Base-by-base conservation (phyloP, 257 asterid species). In the Penstemon eatonii region DNA sequence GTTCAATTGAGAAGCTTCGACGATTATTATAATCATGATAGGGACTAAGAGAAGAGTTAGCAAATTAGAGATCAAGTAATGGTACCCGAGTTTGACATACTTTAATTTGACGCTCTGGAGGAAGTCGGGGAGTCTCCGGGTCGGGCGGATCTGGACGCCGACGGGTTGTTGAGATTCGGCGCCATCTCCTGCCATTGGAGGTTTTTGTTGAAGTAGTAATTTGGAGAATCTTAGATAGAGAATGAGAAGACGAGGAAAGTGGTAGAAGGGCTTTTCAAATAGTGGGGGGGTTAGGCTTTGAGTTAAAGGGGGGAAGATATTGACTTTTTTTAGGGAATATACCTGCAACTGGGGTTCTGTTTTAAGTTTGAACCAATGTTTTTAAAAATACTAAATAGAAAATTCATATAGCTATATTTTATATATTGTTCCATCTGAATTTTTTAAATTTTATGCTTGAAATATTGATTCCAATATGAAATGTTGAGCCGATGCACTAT, bases 71-170 rank as follows among this genome's bases (percentile, higher is more conserved):
- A 82, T 78, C 76, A 86, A 66, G 87, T 86, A 86, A 70, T 86
- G 90, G 75, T 86, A 86, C 2, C 93, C 90, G 36, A 86, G 74
- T 69, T 86, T 86, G 13, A 86, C 90, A 77, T 86, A 76, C 78
- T 84, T 86, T 15, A 86, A 68, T 60, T 84, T 86, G 37, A 84
- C 90, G 79, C 84, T 83, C 51, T 79, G 84, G 47, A 83, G 79
- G 76, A 83, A 86, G 79, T 86, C 89, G 12, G 91, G 91, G 0
- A 86, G 75, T 39, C 78, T 69, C 62, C 79, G 74, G 65, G 63
- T 71, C 10, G 74, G 81, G 33, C 66, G 81, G 82, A 77, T 71
- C 73, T 74, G 83, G 46, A 82, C 84, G 3, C 75, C 77, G 58
- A 56, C 13, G 15, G 54, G 3, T 49, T 49, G 15, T 10, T 15